phyloP scores from a whole-genome alignment of 1,284 basidiomycete species.

The Mycocalia duriaeana region DNA sequence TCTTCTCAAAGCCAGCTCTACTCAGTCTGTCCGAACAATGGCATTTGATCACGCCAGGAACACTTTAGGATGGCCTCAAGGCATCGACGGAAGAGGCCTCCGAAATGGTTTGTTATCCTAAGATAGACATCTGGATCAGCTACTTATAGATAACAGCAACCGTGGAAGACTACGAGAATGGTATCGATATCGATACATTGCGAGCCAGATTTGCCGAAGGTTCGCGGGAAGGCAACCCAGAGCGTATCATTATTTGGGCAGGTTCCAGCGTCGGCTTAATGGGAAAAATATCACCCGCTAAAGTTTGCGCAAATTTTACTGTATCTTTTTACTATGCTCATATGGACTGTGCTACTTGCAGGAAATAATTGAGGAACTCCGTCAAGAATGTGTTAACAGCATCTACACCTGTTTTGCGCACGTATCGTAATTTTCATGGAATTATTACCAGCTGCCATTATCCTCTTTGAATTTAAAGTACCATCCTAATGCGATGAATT shows the following conservation, averaged over 20 bases:
- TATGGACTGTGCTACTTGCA: constrained; percentile 16
- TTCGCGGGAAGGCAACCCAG: constrained; percentile 36
- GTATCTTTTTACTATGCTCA: not conserved
- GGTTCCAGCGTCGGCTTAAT: constrained; percentile 64
- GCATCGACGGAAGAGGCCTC: constrained; percentile 62
- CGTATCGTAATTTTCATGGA: too few species aligned
- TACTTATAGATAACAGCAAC: constrained; percentile 30
- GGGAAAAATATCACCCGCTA: constrained; percentile 48
- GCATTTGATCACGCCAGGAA: constrained; percentile 62
- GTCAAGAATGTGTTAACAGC: constrained; percentile 39
- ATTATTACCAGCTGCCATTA: too few species aligned
- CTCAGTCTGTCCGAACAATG: constrained; percentile 53
- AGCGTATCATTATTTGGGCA: constrained; percentile 62
- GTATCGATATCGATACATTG: constrained; percentile 40
- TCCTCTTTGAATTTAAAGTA: too few species aligned
- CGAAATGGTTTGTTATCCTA: constrained; percentile 36
- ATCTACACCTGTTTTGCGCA: too few species aligned
- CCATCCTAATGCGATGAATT: too few species aligned
- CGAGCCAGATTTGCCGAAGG: constrained; percentile 42
- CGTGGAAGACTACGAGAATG: constrained; percentile 53
- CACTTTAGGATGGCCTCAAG: constrained; percentile 60
- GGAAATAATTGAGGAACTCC: constrained; percentile 48
- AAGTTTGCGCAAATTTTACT: constrained; percentile 33
- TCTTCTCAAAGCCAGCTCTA: constrained; percentile 45
- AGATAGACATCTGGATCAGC: constrained; percentile 4